Evolutionary conservation across 1,284 basidiomycete genomes (phyloP).

Genomic region (Tetrapyrgos nigripes): DNA sequence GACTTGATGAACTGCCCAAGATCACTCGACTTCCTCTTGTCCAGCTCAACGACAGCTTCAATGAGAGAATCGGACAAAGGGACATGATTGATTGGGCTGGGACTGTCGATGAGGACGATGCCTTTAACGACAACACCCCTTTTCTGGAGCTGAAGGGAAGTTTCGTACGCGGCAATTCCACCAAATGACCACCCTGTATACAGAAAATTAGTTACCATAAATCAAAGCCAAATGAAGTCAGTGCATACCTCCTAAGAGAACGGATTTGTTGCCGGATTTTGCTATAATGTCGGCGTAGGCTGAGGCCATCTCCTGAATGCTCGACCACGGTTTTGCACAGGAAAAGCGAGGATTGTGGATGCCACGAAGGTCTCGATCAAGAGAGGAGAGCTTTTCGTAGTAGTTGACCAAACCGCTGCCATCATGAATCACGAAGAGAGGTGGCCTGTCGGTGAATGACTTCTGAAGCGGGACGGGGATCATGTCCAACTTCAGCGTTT

Average conservation of each 20-base stretch:
- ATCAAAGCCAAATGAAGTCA: background rate
- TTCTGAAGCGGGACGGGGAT: constrained; percentile 48
- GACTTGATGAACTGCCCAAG: constrained; percentile 16
- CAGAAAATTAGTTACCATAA: background rate
- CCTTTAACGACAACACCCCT: constrained; percentile 55
- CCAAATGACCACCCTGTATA: constrained; percentile 77
- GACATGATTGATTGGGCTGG: constrained; percentile 55
- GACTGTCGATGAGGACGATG: constrained; percentile 70
- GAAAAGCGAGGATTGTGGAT: constrained; percentile 63
- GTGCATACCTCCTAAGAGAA: constrained; percentile 65
- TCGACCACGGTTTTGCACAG: constrained; percentile 49
- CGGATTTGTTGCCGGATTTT: constrained; percentile 35
- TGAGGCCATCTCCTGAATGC: constrained; percentile 57
- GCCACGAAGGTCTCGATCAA: constrained; percentile 63
- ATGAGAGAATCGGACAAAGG: constrained; percentile 59
- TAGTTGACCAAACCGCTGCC: constrained; percentile 66
- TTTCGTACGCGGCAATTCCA: constrained; percentile 71
- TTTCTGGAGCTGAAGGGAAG: constrained; percentile 56
- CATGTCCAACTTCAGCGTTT: constrained; percentile 31
- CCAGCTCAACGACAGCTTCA: constrained; percentile 39
- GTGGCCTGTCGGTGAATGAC: constrained; percentile 30
- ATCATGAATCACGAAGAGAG: constrained; percentile 73
- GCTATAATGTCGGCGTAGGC: constrained; percentile 52
- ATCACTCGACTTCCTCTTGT: constrained; percentile 20
- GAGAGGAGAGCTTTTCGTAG: constrained; percentile 52